Base-by-base conservation (phyloP, 805 yeast species). In the Priceomyces haplophilus region DNA sequence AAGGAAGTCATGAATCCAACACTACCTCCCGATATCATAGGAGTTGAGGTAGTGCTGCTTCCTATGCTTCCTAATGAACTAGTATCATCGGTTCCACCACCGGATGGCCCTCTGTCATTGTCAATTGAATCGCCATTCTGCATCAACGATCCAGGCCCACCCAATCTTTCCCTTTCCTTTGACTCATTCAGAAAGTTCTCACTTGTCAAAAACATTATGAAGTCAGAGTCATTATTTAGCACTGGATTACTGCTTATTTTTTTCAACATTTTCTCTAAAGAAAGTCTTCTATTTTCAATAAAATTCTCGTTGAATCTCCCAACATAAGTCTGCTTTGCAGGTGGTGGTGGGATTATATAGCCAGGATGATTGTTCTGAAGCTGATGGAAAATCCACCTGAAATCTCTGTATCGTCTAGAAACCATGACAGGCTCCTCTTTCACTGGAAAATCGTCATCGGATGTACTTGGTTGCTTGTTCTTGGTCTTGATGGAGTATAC, bases 341-440 rank as follows among this genome's bases (percentile, higher is more conserved):
- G 97, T 1, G 98, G 96, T 2, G 75, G 75, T 1, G 99, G 98
- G 18, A 93, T 82, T 29, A 93, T 82, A 45, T 76, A 73, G 0
- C 99, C 99, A 27, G 96, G 95, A 57, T 93, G 89, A 52, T 84
- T 87, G 54, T 79, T 78, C 55, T 85, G 86, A 19, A 93, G 69
- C 53, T 90, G 96, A 50, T 87, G 88, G 61, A 89, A 91, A 10
- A 93, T 72, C 98, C 98, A 91, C 47, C 96, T 70, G 64, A 93
- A 91, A 62, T 93, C 99, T 41, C 83, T 79, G 62, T 91, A 93
- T 50, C 99, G 76, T 58, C 99, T 74, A 4, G 88, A 78, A 0
- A 90, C 97, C 4, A 50, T 44, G 29, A 37, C 43, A 17, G 32
- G 46, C 73, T 65, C 80, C 7, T 65, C 57, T 37, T 67, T 30